Evolutionary conservation across 1,284 basidiomycete genomes (phyloP), one percentile per base, ranked within the genome.

Genomic region (Wallemia mellicola): DNA sequence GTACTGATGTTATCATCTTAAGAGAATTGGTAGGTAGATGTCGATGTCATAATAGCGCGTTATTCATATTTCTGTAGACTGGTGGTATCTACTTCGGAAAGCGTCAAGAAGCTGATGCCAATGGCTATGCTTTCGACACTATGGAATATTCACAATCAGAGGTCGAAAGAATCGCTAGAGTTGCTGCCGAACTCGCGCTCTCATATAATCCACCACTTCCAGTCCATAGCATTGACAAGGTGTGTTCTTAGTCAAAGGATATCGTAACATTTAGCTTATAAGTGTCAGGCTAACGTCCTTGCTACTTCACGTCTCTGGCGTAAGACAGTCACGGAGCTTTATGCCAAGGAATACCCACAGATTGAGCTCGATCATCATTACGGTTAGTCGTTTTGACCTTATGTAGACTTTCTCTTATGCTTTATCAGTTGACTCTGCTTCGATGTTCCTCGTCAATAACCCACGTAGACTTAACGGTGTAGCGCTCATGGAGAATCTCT

Each of bases 391-490:
- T 11, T 3, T n/a, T 7, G 5, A 5, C 14, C 22, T 15, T 3
- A 48, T 22, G 19, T 5, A 11, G n/a, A 5, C 3, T n/a, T n/a
- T 3, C 14, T 5, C 19, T n/a, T 17, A 7, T n/a, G 5, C 38
- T 2, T 65, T 66, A 64, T 77, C 96, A 62, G 89, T 98, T 61
- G 94, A 99, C 73, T 86, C 89, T 2, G 89, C 92, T 0, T 82
- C 91, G 17, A 98, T 99, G 94, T 71, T 94, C 64, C 86, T 99
- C 71, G 87, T 95, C 58, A 75, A 83, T 57, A 89, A 79, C 68
- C 94, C 94, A 2, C 79, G 77, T 66, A 95, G 94, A 72, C 76
- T 99, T 61, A 99, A 99, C 68, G 94, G 94, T 63, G 82, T 99
- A 58, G 76, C 94, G 62, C 72, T 95, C 60, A 95, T 89, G 1